Base-by-base conservation (phyloP, 352 stramenopile genomes). In the Globisporangium echinulatum region DNA sequence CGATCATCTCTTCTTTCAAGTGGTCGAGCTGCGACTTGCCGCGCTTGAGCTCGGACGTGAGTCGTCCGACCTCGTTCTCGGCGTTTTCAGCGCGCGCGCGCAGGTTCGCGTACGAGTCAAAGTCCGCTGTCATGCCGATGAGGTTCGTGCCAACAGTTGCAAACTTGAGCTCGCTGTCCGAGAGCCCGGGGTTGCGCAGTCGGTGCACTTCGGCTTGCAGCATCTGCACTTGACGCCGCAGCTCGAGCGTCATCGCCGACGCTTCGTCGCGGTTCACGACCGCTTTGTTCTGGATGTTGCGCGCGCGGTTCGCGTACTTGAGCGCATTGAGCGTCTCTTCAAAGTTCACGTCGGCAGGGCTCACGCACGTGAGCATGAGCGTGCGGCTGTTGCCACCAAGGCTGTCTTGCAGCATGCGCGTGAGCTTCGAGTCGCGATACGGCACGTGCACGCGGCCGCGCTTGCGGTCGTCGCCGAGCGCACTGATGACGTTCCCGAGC, bases 401-500 rank as follows among this genome's bases (percentile, higher is more conserved):
- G 4, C 75, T 93, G 61, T 98, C 93, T 62, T 98, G 93, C 14
- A 98, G 72, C 80, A 97, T 92, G 15, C 92, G 82, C 40, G 94
- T 98, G 40, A 98, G 75, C 70, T 98, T 98, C 5, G 88, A 97
- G 69, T 98, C 92, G 42, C 94, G 88, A 59, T 98, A 98, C 4
- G 92, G 94, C 6, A 98, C 85, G 62, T 98, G 96, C 5, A 96
- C 85, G 68, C 85, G 77, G 74, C 92, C 82, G 77, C 92, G 68
- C 60, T 95, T 95, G 52, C 88, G 89, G 49, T 96, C 82, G 49
- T 98, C 92, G 17, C 91, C 94, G 7, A 99, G 73, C 8, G 95
- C 94, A 63, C 96, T 98, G 62, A 99, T 99, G 37, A 99, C 96
- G 66, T 99, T 98, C 4, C 97, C 97, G 15, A 99, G 82, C 8